Evolutionary conservation across 805 yeast species (phyloP).

Genomic region (Phaffomyces opuntiae): DNA sequence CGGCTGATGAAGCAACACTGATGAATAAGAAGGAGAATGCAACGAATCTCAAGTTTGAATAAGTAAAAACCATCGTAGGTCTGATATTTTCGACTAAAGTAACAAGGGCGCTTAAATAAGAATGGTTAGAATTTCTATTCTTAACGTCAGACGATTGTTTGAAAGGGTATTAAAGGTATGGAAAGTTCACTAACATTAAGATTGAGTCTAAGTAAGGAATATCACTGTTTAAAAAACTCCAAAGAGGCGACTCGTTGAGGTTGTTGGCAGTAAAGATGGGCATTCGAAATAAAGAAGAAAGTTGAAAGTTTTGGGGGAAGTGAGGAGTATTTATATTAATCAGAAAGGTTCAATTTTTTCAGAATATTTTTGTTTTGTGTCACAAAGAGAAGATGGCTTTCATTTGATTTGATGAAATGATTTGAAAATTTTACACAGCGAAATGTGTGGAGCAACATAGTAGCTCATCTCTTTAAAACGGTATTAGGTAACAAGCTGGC

Average conservation of each 20-base stretch:
- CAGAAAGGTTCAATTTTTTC: too few species aligned
- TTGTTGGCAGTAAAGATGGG: constrained; percentile 18
- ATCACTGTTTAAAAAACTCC: constrained; percentile 8
- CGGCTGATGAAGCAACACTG: constrained; percentile 8
- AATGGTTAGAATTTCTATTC: background rate
- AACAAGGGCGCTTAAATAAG: background rate
- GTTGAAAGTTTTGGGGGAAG: too few species aligned
- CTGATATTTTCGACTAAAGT: background rate
- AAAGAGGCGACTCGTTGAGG: constrained; percentile 5
- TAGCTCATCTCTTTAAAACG: too few species aligned
- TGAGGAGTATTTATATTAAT: too few species aligned
- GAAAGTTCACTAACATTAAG: constrained; percentile 1
- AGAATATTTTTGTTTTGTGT: too few species aligned
- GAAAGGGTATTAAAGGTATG: too few species aligned
- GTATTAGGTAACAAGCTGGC: too few species aligned
- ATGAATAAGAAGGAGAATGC: constrained; percentile 14
- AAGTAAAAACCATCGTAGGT: constrained; percentile 8
- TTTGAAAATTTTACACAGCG: background rate
- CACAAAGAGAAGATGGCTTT: too few species aligned
- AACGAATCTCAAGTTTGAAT: constrained; percentile 13
- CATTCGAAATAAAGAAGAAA: background rate
- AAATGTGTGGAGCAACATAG: too few species aligned
- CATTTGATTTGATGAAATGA: background rate
- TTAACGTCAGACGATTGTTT: background rate
- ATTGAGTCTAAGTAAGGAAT: constrained; percentile 16